Conservation (phyloP, 441 rosid genomes). For the Capsella rubella region DNA sequence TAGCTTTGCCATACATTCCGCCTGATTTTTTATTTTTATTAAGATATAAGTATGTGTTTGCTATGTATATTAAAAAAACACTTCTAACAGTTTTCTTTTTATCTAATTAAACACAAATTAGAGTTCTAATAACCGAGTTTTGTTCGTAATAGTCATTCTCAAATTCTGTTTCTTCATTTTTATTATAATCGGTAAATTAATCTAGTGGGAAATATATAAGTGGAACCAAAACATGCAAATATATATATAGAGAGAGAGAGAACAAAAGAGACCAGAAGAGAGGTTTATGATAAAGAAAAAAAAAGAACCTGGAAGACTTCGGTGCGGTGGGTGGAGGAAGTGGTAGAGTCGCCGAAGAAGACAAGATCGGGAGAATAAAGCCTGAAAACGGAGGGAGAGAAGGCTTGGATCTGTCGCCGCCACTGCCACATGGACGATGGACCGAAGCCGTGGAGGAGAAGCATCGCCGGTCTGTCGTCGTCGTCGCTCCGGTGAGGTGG, state of each 20-base stretch:
- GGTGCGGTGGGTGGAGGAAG: conserved; percentile 60
- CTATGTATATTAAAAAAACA: neutral
- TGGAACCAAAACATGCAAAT: neutral
- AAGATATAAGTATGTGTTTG: neutral
- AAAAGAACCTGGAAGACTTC: conserved; percentile 60
- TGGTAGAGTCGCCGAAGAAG: conserved; percentile 74
- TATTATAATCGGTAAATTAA: neutral
- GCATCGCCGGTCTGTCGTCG: conserved; percentile 51
- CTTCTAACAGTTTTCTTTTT: neutral
- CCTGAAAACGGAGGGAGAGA: conserved; percentile 55
- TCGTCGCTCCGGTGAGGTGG: conserved; percentile 8
- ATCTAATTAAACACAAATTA: too few relatives aligned
- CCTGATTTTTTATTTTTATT: conserved; percentile 46
- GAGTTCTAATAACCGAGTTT: neutral
- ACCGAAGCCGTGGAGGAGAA: conserved; percentile 87
- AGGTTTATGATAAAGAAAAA: neutral
- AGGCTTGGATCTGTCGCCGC: conserved; percentile 69
- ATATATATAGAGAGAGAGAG: neutral
- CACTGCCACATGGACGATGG: conserved; percentile 81
- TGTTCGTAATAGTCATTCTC: neutral
- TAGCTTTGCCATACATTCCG: conserved; percentile 56
- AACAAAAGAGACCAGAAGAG: too few relatives aligned
- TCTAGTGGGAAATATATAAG: neutral
- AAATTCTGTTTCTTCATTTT: neutral
- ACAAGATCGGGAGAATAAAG: conserved; percentile 78